Percentiles rank a stretch among this genome's conserved stretches.
phyloP scores from a whole-genome alignment of 2,329 filamentous ascomycete species.

The Botrytis medusae region DNA sequence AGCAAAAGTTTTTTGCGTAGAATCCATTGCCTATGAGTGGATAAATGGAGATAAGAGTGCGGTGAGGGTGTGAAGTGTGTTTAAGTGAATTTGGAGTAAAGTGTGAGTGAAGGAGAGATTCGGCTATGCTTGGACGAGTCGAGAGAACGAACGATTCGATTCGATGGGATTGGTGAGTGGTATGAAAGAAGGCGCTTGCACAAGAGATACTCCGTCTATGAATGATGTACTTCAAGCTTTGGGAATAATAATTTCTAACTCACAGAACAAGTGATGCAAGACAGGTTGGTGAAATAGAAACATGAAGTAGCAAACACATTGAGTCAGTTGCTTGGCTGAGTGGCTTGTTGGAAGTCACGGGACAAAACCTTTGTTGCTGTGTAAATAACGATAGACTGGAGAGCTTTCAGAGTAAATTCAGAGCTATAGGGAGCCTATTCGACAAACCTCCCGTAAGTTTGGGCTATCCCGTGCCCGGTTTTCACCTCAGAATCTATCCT shows the following conservation, averaged over 20 bases:
- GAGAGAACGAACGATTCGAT: no score
- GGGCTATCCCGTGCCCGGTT: no score
- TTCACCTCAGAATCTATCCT: background rate
- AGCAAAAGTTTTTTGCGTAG: background rate
- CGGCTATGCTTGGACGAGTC: background rate
- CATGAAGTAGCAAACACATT: background rate
- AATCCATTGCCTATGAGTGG: background rate
- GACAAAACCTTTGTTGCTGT: background rate
- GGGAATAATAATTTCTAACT: rapidly evolving
- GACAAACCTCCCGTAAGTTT: background rate
- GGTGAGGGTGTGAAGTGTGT: background rate
- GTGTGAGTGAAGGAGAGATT: background rate
- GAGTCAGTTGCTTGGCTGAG: background rate
- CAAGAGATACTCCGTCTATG: background rate
- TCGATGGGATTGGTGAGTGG: background rate
- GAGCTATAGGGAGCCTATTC: no score
- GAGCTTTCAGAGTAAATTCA: background rate
- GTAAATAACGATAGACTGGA: no score
- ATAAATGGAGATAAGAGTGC: background rate
- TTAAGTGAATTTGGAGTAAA: constrained; percentile 5
- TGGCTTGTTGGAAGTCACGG: background rate
- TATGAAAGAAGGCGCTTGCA: no score
- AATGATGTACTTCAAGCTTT: background rate
- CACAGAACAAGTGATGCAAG: background rate
- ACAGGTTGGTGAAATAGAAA: no score